Base-by-base conservation (phyloP, 441 rosid species). In the Gossypium schwendimanii region DNA sequence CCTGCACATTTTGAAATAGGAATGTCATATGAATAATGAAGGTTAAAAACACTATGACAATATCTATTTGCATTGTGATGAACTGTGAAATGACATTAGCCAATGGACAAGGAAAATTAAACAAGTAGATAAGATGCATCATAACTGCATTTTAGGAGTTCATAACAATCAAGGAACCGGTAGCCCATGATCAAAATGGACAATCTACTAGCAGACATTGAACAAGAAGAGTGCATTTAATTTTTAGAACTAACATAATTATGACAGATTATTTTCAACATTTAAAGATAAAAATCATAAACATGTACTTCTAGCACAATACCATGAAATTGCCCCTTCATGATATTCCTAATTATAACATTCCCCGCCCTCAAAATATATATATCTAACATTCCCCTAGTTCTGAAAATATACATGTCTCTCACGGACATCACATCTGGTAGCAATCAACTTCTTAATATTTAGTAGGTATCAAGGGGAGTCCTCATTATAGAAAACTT, bases 1-100 rank as follows among this genome's bases (percentile, higher is more conserved):
- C 91, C 99, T 92, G 89, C 83, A 71, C 63, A 55, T 33, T 33
- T 23, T 70, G 66, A 82, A 69, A 73, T 59, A 55, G 9, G 20
- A 52, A 15, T 15, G 57, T 17, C 23, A 52, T 52, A 52, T 8
- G 1, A 52, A 52, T 52, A 52, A 52, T 39, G 3, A 39, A 8
- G 12, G 45, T 9, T 39, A 39, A 39, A 9, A 39, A 39, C 58
- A 64, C 18, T 52, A 39, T 39, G n/a, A 21, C 14, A 70, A 28
- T 28, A 68, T 52, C 11, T 15, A 68, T 15, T 52, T 52, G 72
- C 72, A 31, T 52, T 11, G 10, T 49, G 68, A 63, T 47, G 4
- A 52, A 47, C 52, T 24, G 6, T 12, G 65, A 18, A 68, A 61
- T 54, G 20, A 52, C 18, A 67, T 45, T 9, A 39, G 45, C 45